A percentile compares a stretch with the other conserved stretches of the same genome.
Evolutionary conservation across 2,329 filamentous ascomycete species (phyloP).

Genomic region (Podosphaera xanthii): DNA sequence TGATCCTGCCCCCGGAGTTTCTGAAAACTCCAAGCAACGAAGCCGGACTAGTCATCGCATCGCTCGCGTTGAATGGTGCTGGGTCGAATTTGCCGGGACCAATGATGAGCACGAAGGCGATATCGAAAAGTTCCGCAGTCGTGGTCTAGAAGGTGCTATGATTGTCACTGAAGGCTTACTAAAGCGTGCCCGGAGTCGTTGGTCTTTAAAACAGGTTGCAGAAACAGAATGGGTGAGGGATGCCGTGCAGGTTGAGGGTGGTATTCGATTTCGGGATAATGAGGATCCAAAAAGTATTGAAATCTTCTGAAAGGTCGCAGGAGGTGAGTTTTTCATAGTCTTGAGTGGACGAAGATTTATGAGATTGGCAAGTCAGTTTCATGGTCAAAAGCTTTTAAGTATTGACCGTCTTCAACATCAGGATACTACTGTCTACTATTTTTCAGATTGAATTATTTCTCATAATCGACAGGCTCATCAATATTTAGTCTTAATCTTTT

Average conservation of each 20-base stretch:
- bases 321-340: neutral
- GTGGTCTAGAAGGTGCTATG: conserved; percentile 51
- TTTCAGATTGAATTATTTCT: neutral
- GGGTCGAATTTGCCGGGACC: conserved; percentile 64
- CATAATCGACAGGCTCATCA: neutral
- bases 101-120: conserved; percentile 68
- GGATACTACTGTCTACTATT: neutral
- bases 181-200: conserved; percentile 59
- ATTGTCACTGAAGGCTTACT: conserved; percentile 65
- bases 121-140: conserved; percentile 34
- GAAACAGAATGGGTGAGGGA: conserved; percentile 52
- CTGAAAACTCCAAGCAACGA: conserved; percentile 50
- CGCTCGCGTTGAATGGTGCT: conserved; percentile 83
- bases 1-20: conserved; percentile 64
- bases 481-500: too few relatives aligned
- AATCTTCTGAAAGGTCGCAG: neutral
- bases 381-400: neutral
- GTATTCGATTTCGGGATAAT: conserved; percentile 35
- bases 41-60: conserved; percentile 84
- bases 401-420: neutral
- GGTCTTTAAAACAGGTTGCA: conserved; percentile 51
- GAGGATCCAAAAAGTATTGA: neutral
- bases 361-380: neutral
- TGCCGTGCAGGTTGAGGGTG: conserved; percentile 46
- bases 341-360: neutral